Evolutionary conservation across 768 basidiomycete species (phyloP).

Genomic region (Termitomyces sp.): DNA sequence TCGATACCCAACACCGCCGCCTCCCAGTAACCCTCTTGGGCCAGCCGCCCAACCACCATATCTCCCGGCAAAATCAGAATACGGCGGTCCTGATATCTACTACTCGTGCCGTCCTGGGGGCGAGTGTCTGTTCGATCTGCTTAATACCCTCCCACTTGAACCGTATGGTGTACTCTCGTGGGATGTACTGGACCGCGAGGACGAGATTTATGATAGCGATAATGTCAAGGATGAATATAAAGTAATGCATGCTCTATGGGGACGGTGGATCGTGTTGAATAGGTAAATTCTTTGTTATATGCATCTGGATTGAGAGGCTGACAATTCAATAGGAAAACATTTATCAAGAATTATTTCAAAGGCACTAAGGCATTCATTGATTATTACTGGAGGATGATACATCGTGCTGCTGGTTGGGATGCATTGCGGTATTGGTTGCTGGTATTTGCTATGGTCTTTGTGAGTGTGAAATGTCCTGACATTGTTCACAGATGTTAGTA

Average conservation of each 20-base stretch:
- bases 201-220: slow-evolving; percentile 71
- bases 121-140: slow-evolving; percentile 59
- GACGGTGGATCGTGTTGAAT: slow-evolving; percentile 66
- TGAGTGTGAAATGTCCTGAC: not conserved
- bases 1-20: slow-evolving; percentile 38
- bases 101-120: slow-evolving; percentile 69
- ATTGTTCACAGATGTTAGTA: slow-evolving; percentile 43
- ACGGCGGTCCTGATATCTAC: slow-evolving; percentile 42
- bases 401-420: slow-evolving; percentile 64
- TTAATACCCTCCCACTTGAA: slow-evolving; percentile 57
- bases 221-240: slow-evolving; percentile 75
- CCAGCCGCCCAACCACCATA: slow-evolving; percentile 52
- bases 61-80: slow-evolving; percentile 45
- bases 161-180: slow-evolving; percentile 65
- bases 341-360: slow-evolving; percentile 52
- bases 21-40: slow-evolving; percentile 41
- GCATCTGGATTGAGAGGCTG: not conserved
- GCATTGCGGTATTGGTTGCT: slow-evolving; percentile 61
- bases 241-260: slow-evolving; percentile 77
- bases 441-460: slow-evolving; percentile 27
- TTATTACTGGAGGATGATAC: slow-evolving; percentile 64
- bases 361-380: slow-evolving; percentile 55
- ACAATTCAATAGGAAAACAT: slow-evolving; percentile 38
- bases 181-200: slow-evolving; percentile 69
- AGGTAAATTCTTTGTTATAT: slow-evolving; percentile 33